A percentile compares a stretch with the other conserved stretches of the same genome.
Evolutionary conservation across 148 eudicot species (phyloP).

Genomic region (Chenopodium suecicum): DNA sequence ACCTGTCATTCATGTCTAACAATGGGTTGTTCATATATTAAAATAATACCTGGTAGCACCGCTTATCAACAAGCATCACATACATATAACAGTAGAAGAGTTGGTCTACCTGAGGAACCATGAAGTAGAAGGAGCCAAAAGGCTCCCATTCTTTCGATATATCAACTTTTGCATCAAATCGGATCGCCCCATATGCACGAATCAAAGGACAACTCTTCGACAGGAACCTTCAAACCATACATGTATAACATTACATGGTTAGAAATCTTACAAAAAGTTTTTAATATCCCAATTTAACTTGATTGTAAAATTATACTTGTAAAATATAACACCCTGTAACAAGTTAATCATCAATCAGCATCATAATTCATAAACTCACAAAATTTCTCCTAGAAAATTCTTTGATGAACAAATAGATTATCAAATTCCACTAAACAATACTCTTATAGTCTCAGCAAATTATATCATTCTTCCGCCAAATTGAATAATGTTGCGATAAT

Average conservation of each 20-base stretch:
- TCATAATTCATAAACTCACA: too few relatives aligned
- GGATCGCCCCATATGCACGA: slow-evolving; percentile 97
- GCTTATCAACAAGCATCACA: slow-evolving; percentile 2
- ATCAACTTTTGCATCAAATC: slow-evolving; percentile 74
- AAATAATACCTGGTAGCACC: slow-evolving; percentile 25
- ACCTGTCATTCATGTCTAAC: slow-evolving; percentile 59
- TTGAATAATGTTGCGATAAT: too few relatives aligned
- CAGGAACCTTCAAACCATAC: slow-evolving; percentile 55
- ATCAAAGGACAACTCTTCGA: slow-evolving; percentile 78
- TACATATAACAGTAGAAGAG: neutral
- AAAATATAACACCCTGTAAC: too few relatives aligned
- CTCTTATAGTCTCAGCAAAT: too few relatives aligned
- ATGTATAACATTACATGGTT: neutral
- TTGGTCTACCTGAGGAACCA: slow-evolving; percentile 78
- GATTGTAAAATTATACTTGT: too few relatives aligned
- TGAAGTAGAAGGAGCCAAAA: slow-evolving; percentile 93
- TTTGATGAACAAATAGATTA: too few relatives aligned
- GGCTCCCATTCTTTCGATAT: slow-evolving; percentile 80
- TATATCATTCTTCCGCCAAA: too few relatives aligned
- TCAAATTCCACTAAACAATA: too few relatives aligned
- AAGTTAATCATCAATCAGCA: too few relatives aligned
- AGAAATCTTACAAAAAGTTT: neutral
- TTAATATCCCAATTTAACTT: neutral
- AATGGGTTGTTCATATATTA: slow-evolving; percentile 38
- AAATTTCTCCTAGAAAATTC: too few relatives aligned